Evolutionary conservation across 2,329 filamentous ascomycete genomes (phyloP).

Genomic region (Xylaria sp.): DNA sequence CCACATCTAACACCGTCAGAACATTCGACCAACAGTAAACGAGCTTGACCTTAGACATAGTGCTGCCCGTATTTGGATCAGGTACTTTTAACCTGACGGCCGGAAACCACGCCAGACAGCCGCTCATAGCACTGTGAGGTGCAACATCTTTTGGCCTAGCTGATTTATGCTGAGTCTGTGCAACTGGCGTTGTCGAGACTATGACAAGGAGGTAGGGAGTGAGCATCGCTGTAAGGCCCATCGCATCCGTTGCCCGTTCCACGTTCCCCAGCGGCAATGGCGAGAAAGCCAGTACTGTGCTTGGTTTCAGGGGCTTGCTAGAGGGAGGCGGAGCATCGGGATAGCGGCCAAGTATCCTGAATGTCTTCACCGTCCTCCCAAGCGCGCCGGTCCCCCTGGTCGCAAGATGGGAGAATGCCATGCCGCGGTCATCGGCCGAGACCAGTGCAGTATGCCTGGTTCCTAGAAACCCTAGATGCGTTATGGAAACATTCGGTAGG

Average conservation of each 20-base stretch:
- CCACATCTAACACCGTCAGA: constrained; percentile 88
- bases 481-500: constrained; percentile 72
- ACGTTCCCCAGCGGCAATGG: constrained; percentile 92
- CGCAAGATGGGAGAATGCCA: constrained; percentile 97
- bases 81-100: constrained; percentile 86
- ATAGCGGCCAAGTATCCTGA: constrained; percentile 88
- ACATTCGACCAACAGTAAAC: constrained; percentile 99
- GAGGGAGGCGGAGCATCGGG: constrained; percentile 67
- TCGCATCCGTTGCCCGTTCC: constrained; percentile 80
- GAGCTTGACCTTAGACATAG: constrained; percentile 80
- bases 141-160: constrained; percentile 87
- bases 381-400: constrained; percentile 87
- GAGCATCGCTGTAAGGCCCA: constrained; percentile 92
- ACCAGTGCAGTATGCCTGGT: constrained; percentile 92
- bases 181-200: constrained; percentile 93
- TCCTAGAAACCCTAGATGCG: constrained; percentile 93
- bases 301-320: constrained; percentile 79
- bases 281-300: constrained; percentile 90
- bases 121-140: constrained; percentile 88
- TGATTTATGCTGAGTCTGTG: constrained; percentile 95
- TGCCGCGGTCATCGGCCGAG: constrained; percentile 90
- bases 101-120: constrained; percentile 95
- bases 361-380: constrained; percentile 84
- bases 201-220: constrained; percentile 96
- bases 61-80: constrained; percentile 66